phyloP scores from a whole-genome alignment of 371 early-diverging fungal genomes.

The Smittium culicis region DNA sequence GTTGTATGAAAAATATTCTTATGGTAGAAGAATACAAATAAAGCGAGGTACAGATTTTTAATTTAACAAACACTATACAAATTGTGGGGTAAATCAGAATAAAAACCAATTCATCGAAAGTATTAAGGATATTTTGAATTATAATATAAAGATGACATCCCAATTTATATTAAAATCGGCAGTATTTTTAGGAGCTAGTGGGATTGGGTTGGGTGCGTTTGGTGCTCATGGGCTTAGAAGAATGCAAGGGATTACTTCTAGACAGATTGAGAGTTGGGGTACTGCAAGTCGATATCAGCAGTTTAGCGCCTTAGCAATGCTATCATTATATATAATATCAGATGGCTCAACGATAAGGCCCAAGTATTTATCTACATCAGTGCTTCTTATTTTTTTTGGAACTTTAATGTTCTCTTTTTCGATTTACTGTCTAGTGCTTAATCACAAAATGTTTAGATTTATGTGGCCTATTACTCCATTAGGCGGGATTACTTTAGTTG shows the following conservation, averaged over 20 bases:
- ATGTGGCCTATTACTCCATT: conserved; percentile 61
- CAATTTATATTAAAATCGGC: background rate
- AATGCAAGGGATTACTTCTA: conserved; percentile 40
- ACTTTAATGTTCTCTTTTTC: conserved; percentile 43
- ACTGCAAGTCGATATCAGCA: conserved; percentile 54
- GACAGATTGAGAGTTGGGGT: conserved; percentile 47
- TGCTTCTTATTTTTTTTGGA: conserved; percentile 43
- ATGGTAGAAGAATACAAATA: too few species aligned
- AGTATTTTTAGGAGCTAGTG: conserved; percentile 40
- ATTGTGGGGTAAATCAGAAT: too few species aligned
- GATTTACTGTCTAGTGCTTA: conserved; percentile 23
- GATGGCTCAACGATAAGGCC: conserved; percentile 21
- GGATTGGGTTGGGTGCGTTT: conserved; percentile 54
- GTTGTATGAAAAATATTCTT: too few species aligned
- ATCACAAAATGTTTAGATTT: conserved; percentile 18
- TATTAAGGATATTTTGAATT: too few species aligned
- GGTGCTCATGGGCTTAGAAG: conserved; percentile 62
- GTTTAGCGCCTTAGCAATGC: conserved; percentile 46
- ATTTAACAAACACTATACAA: too few species aligned
- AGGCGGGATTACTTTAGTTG: conserved; percentile 53
- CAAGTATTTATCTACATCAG: conserved; percentile 31
- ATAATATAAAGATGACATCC: too few species aligned
- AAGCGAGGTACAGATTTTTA: too few species aligned
- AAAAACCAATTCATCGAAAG: too few species aligned
- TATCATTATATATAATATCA: conserved; percentile 37